These are phyloP conservation scores for Mycena maculata DNA, from an alignment of 768 basidiomycete species.

Conservation along the genomic window DNA sequence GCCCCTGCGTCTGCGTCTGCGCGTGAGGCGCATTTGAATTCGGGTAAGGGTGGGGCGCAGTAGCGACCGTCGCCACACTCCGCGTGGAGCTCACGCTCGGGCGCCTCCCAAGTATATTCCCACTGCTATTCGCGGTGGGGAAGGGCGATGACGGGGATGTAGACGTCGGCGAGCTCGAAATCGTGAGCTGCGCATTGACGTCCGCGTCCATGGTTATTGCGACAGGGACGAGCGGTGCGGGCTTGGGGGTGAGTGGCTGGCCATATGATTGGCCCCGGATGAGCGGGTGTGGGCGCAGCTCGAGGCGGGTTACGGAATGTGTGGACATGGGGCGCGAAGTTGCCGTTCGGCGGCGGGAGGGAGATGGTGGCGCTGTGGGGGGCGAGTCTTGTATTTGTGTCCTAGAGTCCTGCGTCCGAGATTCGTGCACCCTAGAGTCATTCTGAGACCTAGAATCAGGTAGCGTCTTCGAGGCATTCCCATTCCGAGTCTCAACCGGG, in stretches of 20 bases:
- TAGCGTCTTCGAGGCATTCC: too few relatives aligned
- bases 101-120: slow-evolving; percentile 46
- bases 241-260: slow-evolving; percentile 58
- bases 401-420: too few relatives aligned
- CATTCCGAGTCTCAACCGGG: background rate
- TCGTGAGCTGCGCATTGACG: slow-evolving; percentile 40
- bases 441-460: too few relatives aligned
- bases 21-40: too few relatives aligned
- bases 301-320: slow-evolving; percentile 21
- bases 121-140: too few relatives aligned
- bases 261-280: slow-evolving; percentile 81
- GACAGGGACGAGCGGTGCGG: slow-evolving; percentile 68
- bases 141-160: slow-evolving; percentile 52
- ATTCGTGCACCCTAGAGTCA: too few relatives aligned
- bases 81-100: slow-evolving; percentile 69
- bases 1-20: too few relatives aligned
- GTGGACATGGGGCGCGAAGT: slow-evolving; percentile 36
- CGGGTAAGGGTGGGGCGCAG: slow-evolving; percentile 50
- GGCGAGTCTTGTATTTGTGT: background rate
- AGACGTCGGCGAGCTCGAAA: slow-evolving; percentile 51
- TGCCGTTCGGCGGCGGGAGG: slow-evolving; percentile 34
- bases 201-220: slow-evolving; percentile 65
- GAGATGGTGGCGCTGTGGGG: background rate
- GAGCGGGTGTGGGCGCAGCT: slow-evolving; percentile 78
- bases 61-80: slow-evolving; percentile 65